These are phyloP conservation scores for Claviceps digitariae DNA, from an alignment of 2,329 filamentous ascomycete species.

Conservation along the genomic window DNA sequence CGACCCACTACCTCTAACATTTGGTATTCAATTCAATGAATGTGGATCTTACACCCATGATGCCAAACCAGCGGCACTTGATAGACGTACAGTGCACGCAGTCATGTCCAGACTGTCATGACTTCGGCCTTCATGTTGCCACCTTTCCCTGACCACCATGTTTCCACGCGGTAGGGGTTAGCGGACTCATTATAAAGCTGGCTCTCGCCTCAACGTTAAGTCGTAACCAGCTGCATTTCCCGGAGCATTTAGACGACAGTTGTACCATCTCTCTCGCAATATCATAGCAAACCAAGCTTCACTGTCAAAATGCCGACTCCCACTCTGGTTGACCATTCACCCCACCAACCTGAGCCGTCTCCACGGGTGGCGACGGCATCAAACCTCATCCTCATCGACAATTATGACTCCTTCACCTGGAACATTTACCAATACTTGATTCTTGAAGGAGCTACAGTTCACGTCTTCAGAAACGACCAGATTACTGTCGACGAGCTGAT, in stretches of 20 bases:
- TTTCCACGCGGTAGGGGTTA: not conserved
- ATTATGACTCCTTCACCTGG: slow-evolving; percentile 99
- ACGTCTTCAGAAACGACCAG: slow-evolving; percentile 85
- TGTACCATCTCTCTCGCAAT: not conserved
- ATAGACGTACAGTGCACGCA: not conserved
- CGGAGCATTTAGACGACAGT: not conserved
- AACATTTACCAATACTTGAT: slow-evolving; percentile 98
- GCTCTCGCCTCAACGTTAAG: not conserved
- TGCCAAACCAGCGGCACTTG: not conserved
- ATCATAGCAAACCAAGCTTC: not conserved
- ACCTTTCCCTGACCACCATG: not conserved
- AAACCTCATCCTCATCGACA: slow-evolving; percentile 92
- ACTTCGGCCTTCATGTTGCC: not conserved
- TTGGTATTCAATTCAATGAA: not conserved
- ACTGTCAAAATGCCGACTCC: slow-evolving; percentile 31
- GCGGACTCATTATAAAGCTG: not conserved
- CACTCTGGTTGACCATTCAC: slow-evolving; percentile 64
- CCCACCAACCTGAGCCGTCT: slow-evolving; percentile 65
- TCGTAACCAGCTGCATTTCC: not conserved
- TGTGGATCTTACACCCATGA: not conserved
- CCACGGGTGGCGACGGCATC: slow-evolving; percentile 64
- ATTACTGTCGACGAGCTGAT: slow-evolving; percentile 75
- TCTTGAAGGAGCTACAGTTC: slow-evolving; percentile 85
- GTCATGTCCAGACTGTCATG: not conserved
- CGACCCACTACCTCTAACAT: too few species aligned